Conservation (phyloP, 345 rosid species). For the Physaria fendleri region DNA sequence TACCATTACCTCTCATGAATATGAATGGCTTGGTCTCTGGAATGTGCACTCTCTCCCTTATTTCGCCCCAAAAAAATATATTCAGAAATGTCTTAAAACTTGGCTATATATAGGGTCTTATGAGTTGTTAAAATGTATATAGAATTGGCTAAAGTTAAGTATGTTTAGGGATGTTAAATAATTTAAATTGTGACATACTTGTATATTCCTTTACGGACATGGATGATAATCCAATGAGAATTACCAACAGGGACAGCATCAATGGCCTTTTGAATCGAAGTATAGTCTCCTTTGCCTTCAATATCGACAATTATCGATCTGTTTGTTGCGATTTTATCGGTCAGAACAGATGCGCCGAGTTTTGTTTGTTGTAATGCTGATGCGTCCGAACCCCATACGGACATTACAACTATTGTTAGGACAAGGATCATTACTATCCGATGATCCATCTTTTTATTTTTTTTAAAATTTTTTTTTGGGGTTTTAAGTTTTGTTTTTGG, state of each 20-base stretch:
- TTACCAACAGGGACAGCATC: conserved; percentile 65
- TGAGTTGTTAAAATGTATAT: no score
- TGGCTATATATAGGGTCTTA: no score
- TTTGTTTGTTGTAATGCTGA: conserved; percentile 20
- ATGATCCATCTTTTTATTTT: background rate
- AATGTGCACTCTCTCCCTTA: conserved; percentile 71
- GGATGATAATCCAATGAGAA: conserved; percentile 66
- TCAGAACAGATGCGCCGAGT: conserved; percentile 60
- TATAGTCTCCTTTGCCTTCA: conserved; percentile 69
- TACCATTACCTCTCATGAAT: conserved; percentile 95
- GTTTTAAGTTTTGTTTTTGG: conserved; percentile 14
- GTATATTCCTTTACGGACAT: conserved; percentile 73
- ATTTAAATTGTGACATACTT: conserved; percentile 38
- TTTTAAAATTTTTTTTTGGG: background rate
- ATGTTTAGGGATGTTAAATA: background rate
- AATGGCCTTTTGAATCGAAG: conserved; percentile 67
- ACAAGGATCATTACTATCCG: conserved; percentile 20
- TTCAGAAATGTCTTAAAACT: no score
- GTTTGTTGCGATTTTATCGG: conserved; percentile 58
- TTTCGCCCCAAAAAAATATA: background rate
- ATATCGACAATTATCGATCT: conserved; percentile 68
- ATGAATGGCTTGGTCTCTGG: conserved; percentile 66
- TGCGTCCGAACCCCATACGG: conserved; percentile 24
- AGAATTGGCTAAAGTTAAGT: no score
- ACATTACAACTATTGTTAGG: conserved; percentile 11